These are phyloP conservation scores for Ascochyta rabiei DNA, from an alignment of 2,329 filamentous ascomycete species.

Conservation along the genomic window DNA sequence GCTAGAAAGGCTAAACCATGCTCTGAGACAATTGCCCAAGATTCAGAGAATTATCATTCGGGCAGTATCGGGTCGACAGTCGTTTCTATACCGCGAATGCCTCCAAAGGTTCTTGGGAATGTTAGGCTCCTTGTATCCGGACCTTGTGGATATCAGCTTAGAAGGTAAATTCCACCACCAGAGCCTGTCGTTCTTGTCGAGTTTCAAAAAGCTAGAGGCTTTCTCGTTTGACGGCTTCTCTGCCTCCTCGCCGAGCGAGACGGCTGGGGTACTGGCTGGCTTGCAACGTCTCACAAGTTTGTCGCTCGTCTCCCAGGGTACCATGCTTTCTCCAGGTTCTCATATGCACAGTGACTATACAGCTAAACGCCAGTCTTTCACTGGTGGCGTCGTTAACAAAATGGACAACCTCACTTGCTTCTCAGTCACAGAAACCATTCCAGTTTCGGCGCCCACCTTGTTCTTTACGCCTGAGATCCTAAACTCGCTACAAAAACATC, in stretches of 20 bases:
- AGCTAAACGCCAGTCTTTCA: constrained; percentile 24
- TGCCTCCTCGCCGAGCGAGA: constrained; percentile 22
- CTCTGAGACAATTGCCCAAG: constrained; percentile 26
- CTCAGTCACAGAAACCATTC: constrained; percentile 23
- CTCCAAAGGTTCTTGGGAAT: constrained; percentile 23
- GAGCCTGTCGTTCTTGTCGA: constrained; percentile 24
- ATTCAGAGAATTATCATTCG: constrained; percentile 30
- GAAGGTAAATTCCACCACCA: constrained; percentile 36
- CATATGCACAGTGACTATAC: constrained; percentile 19
- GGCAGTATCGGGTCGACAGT: constrained; percentile 23
- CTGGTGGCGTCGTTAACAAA: constrained; percentile 19
- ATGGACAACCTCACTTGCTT: constrained; percentile 28
- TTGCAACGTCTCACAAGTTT: constrained; percentile 27
- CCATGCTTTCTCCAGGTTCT: constrained; percentile 15
- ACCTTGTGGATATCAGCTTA: constrained; percentile 25
- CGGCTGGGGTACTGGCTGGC: constrained; percentile 26
- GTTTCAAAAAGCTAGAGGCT: constrained; percentile 21
- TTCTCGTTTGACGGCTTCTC: constrained; percentile 40
- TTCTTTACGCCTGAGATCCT: constrained; percentile 33
- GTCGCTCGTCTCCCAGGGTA: constrained; percentile 30
- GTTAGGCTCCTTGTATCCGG: constrained; percentile 22
- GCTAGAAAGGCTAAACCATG: constrained; percentile 18
- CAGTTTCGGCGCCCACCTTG: constrained; percentile 13
- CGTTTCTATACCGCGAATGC: constrained; percentile 36
- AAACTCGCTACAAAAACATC: constrained; percentile 24